Evolutionary conservation across 2,329 filamentous ascomycete species (phyloP), one percentile per base, ranked within the genome.

Genomic region (Juglanconis sp.): DNA sequence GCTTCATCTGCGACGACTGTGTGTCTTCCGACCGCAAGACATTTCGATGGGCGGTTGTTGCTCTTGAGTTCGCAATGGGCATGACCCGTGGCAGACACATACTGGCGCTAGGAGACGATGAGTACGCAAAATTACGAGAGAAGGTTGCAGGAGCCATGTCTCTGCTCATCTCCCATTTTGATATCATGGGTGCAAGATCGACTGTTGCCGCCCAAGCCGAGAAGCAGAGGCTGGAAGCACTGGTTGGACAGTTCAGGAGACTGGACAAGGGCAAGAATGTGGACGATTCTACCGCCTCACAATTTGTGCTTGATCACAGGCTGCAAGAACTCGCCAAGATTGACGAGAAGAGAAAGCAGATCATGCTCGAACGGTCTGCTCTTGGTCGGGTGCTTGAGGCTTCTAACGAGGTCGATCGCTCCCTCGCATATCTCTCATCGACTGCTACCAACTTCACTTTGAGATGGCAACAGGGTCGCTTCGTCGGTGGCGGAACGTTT

Each of bases 141-240:
- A 98, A 97, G 74, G 95, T 99, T 5, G 92, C 92, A 8, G 94
- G 94, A 0, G 99, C 95, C 74, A 99, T 99, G 95, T 93, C 92
- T 24, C 83, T 99, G 31, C 81, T 99, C 53, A 98, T 99, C 66
- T 97, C 93, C 9, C 95, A 99, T 74, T 99, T 99, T 69, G 95
- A 99, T 73, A 98, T 99, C 74, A 96, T 99, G 90, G 95, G 95
- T 31, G 95, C 95, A 32, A 87, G 94, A 69, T 96, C 93, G 6
- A 97, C 89, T 47, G 82, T 97, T 64, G 95, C 95, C 10, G 95
- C 95, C 4, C 92, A 97, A 75, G 92, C 92, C 2, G 95, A 99
- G 76, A 93, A 92, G 72, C 91, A 96, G 71, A 85, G 91, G 48
- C 83, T 93, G 65, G 94, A 97, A 68, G 89, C 91, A 34, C 79